Base-by-base conservation (phyloP, 495 filamentous ascomycete genomes). In the Pseudoneurospora amorphoporcata region DNA sequence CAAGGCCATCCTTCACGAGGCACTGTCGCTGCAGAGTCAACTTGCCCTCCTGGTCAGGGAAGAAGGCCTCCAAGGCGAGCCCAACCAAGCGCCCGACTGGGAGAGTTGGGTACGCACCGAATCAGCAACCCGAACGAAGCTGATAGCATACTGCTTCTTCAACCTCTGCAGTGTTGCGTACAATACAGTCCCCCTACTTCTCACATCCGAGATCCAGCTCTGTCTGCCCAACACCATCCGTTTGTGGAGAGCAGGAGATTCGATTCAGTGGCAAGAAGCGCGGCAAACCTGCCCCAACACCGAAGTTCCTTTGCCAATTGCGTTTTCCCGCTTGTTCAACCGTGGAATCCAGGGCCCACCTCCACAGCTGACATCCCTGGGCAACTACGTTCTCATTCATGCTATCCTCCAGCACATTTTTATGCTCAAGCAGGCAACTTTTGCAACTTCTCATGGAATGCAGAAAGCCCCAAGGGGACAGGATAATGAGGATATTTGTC, bases 321-420 rank as follows among this genome's bases (percentile, higher is more conserved):
- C 84, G 0, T 83, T 87, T 41, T 78, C 83, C 47, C 77, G 82
- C 65, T 73, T 88, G 37, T 82, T 89, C 45, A 84, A 81, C 39
- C 81, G 82, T 12, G 75, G 81, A 0, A 76, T 82, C 2, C 85
- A 87, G 71, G 81, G 79, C 17, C 83, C 85, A 16, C 85, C 84
- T 4, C 80, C 87, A 8, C 85, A 86, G 73, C 83, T 80, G 77
- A 90, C 90, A 8, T 88, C 89, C 1, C 82, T 92, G 0, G 90
- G 90, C 17, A 89, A 89, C 73, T 91, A 91, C 73, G 85, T 90
- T 6, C 84, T 92, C 5, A 91, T 92, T 42, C 87, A 90, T 73
- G 90, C 89, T 0, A 79, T 92, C 69, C 84, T 91, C 16, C 90
- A 92, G 73, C 88, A 91, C 65, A 91, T 92, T 37, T 92, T 88